A percentile compares a stretch with the other conserved stretches of the same genome.
These are phyloP conservation scores for Taphrina sp. DNA, from an alignment of 1,139 yeast species.

Conservation along the genomic window DNA sequence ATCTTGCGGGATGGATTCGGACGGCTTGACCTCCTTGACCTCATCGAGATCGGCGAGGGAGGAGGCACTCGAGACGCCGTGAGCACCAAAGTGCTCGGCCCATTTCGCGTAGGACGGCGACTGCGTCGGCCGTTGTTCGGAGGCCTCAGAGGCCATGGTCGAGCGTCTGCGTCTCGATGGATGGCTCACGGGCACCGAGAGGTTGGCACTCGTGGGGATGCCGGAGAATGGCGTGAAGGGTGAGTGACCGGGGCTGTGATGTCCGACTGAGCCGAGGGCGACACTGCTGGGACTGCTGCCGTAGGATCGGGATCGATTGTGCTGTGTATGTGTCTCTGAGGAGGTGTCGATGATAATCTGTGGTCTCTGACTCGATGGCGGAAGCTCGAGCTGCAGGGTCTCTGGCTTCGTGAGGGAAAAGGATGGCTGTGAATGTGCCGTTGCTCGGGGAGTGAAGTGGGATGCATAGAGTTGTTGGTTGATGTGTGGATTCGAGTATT, in stretches of 20 bases:
- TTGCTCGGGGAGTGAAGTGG: too few relatives aligned
- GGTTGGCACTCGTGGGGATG: neutral
- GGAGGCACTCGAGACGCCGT: constrained; percentile 5
- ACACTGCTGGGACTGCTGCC: neutral
- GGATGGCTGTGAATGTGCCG: too few relatives aligned
- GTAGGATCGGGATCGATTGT: neutral
- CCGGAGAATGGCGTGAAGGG: neutral
- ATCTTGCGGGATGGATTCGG: neutral
- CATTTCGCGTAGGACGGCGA: constrained; percentile 19
- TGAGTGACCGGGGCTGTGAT: neutral
- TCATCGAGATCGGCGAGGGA: neutral
- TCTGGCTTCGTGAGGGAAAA: neutral
- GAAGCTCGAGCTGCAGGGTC: neutral
- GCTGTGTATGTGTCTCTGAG: neutral
- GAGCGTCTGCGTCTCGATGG: neutral
- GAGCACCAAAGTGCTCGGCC: constrained; percentile 29
- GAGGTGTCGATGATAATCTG: neutral
- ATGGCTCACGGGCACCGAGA: neutral
- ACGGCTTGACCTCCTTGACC: neutral
- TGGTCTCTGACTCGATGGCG: neutral
- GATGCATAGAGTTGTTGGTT: too few relatives aligned
- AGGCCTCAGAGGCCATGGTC: constrained; percentile 2
- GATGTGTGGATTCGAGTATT: too few relatives aligned
- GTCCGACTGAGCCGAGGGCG: too few relatives aligned
- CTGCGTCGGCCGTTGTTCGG: neutral